phyloP scores from a whole-genome alignment of 345 rosid genomes.

The Euphorbia lathyris region DNA sequence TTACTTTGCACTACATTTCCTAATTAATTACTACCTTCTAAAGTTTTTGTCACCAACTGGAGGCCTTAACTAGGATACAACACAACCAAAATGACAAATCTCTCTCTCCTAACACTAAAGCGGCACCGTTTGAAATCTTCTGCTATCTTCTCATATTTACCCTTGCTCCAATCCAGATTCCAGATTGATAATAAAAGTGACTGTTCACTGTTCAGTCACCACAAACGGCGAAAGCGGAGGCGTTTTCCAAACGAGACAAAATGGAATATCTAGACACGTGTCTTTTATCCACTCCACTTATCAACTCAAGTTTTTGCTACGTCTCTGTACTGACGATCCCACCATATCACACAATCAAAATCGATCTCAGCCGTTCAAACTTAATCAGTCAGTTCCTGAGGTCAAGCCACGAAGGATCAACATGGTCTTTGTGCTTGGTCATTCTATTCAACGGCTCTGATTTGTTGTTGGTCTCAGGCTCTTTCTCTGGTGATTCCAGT shows the following conservation, averaged over 20 bases:
- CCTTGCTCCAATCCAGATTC: background rate
- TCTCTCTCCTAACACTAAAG: background rate
- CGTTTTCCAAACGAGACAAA: background rate
- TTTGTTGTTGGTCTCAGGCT: slow-evolving; percentile 43
- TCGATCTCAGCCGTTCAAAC: background rate
- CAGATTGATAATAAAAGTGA: background rate
- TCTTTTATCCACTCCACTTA: background rate
- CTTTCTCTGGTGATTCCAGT: slow-evolving; percentile 24
- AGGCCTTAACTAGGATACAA: too few species aligned
- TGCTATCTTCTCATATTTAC: background rate
- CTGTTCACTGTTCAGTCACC: background rate
- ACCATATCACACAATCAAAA: background rate
- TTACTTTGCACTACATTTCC: background rate
- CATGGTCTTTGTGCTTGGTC: slow-evolving; percentile 28
- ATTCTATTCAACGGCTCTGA: slow-evolving; percentile 52
- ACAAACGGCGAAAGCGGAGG: background rate
- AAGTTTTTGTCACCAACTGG: background rate
- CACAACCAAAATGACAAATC: background rate
- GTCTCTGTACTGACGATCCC: background rate
- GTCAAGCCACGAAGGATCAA: slow-evolving; percentile 58
- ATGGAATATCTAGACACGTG: background rate
- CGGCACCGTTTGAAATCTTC: background rate
- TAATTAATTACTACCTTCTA: too few species aligned
- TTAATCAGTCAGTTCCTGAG: slow-evolving; percentile 38
- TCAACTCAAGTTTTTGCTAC: background rate